Evolutionary conservation across 352 stramenopile genomes (phyloP), one percentile per base, ranked within the genome.

Genomic region (Phytophthora podocarpi): DNA sequence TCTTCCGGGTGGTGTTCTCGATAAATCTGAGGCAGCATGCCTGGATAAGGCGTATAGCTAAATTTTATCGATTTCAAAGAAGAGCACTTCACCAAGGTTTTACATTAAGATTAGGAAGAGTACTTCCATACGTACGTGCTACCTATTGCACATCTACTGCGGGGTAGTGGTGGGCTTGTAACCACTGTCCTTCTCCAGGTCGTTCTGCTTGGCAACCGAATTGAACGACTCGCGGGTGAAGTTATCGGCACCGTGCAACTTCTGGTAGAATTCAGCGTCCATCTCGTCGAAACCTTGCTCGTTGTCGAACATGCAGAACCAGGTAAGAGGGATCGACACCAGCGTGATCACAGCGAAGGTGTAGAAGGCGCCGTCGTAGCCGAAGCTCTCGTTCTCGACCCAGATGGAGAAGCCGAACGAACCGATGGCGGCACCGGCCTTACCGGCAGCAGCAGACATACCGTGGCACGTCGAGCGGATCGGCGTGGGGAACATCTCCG

Each of bases 401-500:
- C 80, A 89, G 36, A 86, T 79, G 9, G 76, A 83, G 45, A 89
- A 90, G 3, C 69, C 78, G 42, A 84, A 92, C 24, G 78, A 90
- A 10, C 72, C 77, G 23, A 92, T 68, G 4, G 85, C 77, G 2
- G 92, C 91, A n/a, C 92, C 91, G 4, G 86, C 61, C 60, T 98
- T 98, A 37, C 91, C 92, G 45, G 68, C 65, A 3, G 88, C 86
- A 11, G 92, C 92, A 9, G 89, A 96, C 56, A 97, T 85, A 12
- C 91, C 90, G 69, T 97, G 89, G 58, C 87, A 95, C 30, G 86
- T 87, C 20, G 82, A 92, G 13, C 90, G 80, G 60, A 96, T 91
- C 39, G 91, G 76, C 7, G 90, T 97, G 6, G 78, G 78, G 57
- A 79, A 85, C 51, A 97, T 91, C 69, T 97, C 92, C 0, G 90